Percentiles rank a stretch among this genome's conserved stretches.
phyloP scores from a whole-genome alignment of 192 early-diverging fungal species.

The Backusella psychrophila region DNA sequence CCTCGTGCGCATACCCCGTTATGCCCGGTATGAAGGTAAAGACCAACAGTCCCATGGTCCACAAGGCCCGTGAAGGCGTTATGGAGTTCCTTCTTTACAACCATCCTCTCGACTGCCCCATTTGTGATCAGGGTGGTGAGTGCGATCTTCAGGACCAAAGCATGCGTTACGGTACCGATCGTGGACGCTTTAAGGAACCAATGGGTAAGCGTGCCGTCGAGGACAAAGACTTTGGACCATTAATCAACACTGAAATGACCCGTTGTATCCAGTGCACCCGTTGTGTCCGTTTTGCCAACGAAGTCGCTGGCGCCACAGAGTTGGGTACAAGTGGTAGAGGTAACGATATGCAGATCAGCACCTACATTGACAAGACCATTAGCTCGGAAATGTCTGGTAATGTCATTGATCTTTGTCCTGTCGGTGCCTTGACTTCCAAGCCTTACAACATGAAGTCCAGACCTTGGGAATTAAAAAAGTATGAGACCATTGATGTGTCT shows the following conservation, averaged over 20 bases:
- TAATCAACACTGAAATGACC: conserved; percentile 96
- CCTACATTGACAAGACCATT: conserved; percentile 88
- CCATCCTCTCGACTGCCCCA: conserved; percentile 98
- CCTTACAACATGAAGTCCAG: conserved; percentile 92
- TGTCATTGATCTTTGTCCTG: conserved; percentile 97
- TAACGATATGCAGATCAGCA: conserved; percentile 98
- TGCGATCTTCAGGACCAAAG: conserved; percentile 99
- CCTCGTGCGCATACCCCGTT: conserved; percentile 97
- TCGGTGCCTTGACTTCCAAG: conserved; percentile 96
- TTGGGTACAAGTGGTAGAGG: conserved; percentile 95
- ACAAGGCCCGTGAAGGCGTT: conserved; percentile 94
- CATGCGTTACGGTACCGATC: conserved; percentile 93
- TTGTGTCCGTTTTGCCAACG: conserved; percentile 97
- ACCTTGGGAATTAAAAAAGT: conserved; percentile 97
- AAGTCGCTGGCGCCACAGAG: conserved; percentile 94
- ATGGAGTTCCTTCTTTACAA: conserved; percentile 95
- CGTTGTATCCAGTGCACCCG: conserved; percentile 99
- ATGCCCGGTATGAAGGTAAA: conserved; percentile 97
- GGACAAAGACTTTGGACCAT: conserved; percentile 96
- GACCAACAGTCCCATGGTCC: conserved; percentile 91
- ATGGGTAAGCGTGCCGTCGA: conserved; percentile 93
- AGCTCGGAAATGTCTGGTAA: conserved; percentile 96
- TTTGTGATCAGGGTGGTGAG: conserved; percentile 99
- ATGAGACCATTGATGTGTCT: conserved; percentile 92
- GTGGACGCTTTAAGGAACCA: conserved; percentile 83